Base-by-base conservation (phyloP, 176 grass and related monocot species). In the Aegilops speltoides region DNA sequence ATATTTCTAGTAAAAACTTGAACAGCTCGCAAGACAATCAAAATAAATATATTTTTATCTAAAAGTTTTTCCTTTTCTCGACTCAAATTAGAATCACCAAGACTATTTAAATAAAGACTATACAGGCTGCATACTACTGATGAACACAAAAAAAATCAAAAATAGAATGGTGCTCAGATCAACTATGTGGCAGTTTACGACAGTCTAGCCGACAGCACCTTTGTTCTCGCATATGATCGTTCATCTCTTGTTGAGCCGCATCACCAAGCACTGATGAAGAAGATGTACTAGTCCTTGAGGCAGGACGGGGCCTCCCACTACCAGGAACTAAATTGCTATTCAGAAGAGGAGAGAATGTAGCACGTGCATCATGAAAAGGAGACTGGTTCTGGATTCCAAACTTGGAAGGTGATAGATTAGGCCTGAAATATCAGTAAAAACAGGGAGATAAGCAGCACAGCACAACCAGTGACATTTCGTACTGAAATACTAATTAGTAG, bases 261-360 rank as follows among this genome's bases (percentile, higher is more conserved):
- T 56, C 41, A 73, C 67, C 38, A 84, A 84, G 31, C 46, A 70
- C 46, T 59, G 24, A 64, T 83, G 66, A 60, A 62, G 70, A 83
- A 80, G 68, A 79, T 83, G 67, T 41, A 82, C 48, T 60, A 68
- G 24, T 57, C 33, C 59, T 43, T 22, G 68, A 75, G 23, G 45
- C 25, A 89, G 82, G 83, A 81, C 10, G 78, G 9, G 78, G 46
- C 46, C 61, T 40, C 20, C 33, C 62, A 84, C 15, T 75, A 46
- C 48, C 12, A 87, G 28, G 59, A 87, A 87, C 81, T 68, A 79
- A 79, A 34, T 80, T 87, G 68, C 34, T 87, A 73, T 62, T 84
- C 69, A 67, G 64, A 73, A 32, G 75, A 90, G 67, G 59, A 75
- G 75, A 80, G n/a, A 7, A 32, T 60, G 2, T 38, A 74, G 13